Percentiles rank a stretch among this genome's conserved stretches.
Conservation (phyloP, 1,284 basidiomycete species). For the Peniophora sp. region DNA sequence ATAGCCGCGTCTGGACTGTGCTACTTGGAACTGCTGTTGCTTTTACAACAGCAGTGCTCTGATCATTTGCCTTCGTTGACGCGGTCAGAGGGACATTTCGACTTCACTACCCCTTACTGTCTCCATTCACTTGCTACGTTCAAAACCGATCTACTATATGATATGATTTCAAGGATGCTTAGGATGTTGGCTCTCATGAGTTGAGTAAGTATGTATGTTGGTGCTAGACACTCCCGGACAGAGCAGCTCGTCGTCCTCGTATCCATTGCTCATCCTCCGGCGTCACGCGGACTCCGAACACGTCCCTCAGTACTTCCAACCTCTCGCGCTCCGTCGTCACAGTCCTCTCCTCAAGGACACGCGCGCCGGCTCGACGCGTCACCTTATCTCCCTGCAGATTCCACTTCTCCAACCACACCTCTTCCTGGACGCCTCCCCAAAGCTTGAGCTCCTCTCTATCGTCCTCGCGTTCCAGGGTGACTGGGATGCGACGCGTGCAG, state of each 20-base stretch:
- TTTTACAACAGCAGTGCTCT: no score
- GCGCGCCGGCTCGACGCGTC: conserved; percentile 17
- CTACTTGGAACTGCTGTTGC: no score
- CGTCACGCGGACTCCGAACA: conserved; percentile 22
- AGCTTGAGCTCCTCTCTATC: background rate
- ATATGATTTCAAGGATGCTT: background rate
- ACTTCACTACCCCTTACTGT: background rate
- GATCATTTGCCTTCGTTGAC: no score
- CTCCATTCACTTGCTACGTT: background rate
- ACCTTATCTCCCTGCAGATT: conserved; percentile 21
- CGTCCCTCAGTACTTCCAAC: conserved; percentile 21
- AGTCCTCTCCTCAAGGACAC: conserved; percentile 17
- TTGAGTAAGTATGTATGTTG: background rate
- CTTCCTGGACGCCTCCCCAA: conserved; percentile 5
- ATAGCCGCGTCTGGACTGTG: no score
- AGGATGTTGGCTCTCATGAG: no score
- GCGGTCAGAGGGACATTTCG: no score
- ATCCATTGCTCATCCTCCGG: conserved; percentile 18
- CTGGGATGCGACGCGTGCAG: conserved; percentile 8
- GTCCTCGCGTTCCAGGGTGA: background rate
- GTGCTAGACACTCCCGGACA: no score
- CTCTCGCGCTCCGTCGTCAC: conserved; percentile 24
- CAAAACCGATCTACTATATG: background rate
- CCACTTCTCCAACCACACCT: conserved; percentile 20
- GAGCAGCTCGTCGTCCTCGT: conserved; percentile 10